Evolutionary conservation across 1,284 basidiomycete genomes (phyloP).

Genomic region (Leccinum pallidistipes): DNA sequence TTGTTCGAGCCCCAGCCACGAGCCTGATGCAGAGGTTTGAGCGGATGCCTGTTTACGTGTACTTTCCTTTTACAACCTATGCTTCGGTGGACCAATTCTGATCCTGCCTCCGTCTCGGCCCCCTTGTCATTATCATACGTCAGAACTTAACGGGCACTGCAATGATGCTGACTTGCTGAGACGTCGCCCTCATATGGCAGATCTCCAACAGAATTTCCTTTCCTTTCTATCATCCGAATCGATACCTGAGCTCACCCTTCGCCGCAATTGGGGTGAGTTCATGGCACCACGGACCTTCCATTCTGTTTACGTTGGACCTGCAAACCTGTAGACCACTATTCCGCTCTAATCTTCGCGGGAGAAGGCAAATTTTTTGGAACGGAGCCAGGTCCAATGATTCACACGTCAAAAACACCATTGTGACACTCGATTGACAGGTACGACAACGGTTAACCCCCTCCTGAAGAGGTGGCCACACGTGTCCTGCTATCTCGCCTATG

Average conservation of each 20-base stretch:
- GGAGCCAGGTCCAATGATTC: constrained; percentile 18
- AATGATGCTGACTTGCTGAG: constrained; percentile 3
- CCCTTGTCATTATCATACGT: constrained; percentile 5
- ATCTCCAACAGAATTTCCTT: background rate
- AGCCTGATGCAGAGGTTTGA: background rate
- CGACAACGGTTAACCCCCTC: constrained; percentile 1
- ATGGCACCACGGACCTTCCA: background rate
- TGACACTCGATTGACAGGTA: constrained; percentile 5
- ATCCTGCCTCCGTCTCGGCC: background rate
- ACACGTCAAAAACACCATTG: constrained; percentile 12
- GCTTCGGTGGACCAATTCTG: constrained; percentile 2
- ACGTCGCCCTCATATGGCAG: background rate
- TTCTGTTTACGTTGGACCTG: background rate
- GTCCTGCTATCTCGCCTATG: constrained; percentile 10
- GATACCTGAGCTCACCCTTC: background rate
- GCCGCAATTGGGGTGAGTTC: background rate
- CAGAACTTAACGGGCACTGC: background rate
- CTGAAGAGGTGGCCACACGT: constrained; percentile 5
- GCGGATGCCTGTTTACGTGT: constrained; percentile 8
- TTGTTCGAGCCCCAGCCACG: constrained; percentile 7
- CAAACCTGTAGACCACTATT: constrained; percentile 1
- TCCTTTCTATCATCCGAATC: background rate
- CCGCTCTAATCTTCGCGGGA: constrained; percentile 33
- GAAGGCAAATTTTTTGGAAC: constrained; percentile 19
- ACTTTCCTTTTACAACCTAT: background rate